These are phyloP conservation scores for Clavispora vitiphila DNA, from an alignment of 805 yeast species.

Conservation along the genomic window DNA sequence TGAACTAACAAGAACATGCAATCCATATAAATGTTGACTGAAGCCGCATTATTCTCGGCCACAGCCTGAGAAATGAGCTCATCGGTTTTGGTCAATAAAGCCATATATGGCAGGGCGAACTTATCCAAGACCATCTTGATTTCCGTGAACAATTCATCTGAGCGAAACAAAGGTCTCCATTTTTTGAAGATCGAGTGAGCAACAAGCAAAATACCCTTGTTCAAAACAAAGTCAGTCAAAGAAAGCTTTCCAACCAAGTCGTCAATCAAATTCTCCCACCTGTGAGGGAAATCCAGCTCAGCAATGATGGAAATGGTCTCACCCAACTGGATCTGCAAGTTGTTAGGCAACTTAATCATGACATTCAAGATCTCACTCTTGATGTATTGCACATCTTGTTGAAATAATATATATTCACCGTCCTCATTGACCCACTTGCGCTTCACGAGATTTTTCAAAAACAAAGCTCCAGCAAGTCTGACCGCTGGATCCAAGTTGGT, in stretches of 20 bases:
- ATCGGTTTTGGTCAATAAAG: slow-evolving; percentile 66
- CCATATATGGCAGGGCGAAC: slow-evolving; percentile 74
- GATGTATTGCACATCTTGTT: slow-evolving; percentile 58
- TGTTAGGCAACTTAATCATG: slow-evolving; percentile 77
- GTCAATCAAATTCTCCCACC: slow-evolving; percentile 77
- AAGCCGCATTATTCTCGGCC: slow-evolving; percentile 41
- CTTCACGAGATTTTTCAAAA: slow-evolving; percentile 81
- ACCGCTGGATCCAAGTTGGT: slow-evolving; percentile 47
- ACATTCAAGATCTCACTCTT: slow-evolving; percentile 76
- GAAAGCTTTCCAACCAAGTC: slow-evolving; percentile 66
- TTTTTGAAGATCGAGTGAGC: slow-evolving; percentile 94
- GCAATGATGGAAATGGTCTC: slow-evolving; percentile 92
- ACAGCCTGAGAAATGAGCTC: slow-evolving; percentile 45
- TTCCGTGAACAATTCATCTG: slow-evolving; percentile 84
- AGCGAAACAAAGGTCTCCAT: slow-evolving; percentile 93
- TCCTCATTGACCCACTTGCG: slow-evolving; percentile 89
- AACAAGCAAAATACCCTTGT: slow-evolving; percentile 82
- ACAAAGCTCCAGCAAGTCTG: slow-evolving; percentile 83
- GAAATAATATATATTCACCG: slow-evolving; percentile 65
- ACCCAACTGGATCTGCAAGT: slow-evolving; percentile 87
- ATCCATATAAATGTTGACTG: slow-evolving; percentile 56
- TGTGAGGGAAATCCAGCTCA: slow-evolving; percentile 89
- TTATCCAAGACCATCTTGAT: slow-evolving; percentile 81
- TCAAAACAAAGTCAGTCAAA: slow-evolving; percentile 60
- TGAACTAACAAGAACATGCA: slow-evolving; percentile 68